A percentile compares a stretch with the other conserved stretches of the same genome.
Evolutionary conservation across 495 filamentous ascomycete species (phyloP).

Genomic region (Bombardia bombarda): DNA sequence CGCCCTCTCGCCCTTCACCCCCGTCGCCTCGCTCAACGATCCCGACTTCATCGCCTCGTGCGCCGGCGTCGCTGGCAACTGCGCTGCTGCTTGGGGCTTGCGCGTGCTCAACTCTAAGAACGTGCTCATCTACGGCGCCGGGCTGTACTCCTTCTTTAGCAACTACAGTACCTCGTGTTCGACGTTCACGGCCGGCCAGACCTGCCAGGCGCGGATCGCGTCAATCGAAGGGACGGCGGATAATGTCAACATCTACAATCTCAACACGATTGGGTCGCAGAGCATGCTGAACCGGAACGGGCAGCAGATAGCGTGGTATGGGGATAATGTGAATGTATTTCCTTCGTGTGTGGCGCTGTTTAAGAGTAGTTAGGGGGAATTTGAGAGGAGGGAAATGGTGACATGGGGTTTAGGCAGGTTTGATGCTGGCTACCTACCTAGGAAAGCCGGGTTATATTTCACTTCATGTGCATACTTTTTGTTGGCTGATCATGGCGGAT

Average conservation of each 20-base stretch:
- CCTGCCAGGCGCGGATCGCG: conserved; percentile 48
- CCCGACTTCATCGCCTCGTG: conserved; percentile 48
- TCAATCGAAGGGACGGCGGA: conserved; percentile 36
- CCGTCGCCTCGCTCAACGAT: conserved; percentile 42
- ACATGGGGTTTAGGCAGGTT: too few relatives aligned
- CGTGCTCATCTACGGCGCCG: conserved; percentile 61
- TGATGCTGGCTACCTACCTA: too few relatives aligned
- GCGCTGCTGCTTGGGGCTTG: conserved; percentile 56
- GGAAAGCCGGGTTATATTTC: too few relatives aligned
- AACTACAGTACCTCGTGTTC: conserved; percentile 40
- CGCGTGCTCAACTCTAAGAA: conserved; percentile 51
- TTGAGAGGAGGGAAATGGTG: background rate
- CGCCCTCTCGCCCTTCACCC: conserved; percentile 50
- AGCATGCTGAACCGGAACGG: conserved; percentile 41
- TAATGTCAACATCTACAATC: conserved; percentile 44
- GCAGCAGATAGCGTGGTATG: conserved; percentile 27
- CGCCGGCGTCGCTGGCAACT: conserved; percentile 36
- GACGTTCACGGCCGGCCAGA: conserved; percentile 34
- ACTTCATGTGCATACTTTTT: too few relatives aligned
- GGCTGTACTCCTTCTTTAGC: conserved; percentile 72
- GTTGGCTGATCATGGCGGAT: too few relatives aligned
- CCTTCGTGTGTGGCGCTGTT: conserved; percentile 36
- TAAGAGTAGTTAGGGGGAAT: conserved; percentile 20
- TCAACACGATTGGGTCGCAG: conserved; percentile 45
- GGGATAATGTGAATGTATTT: conserved; percentile 41